Evolutionary conservation across 176 grass and related monocot species (phyloP), one percentile per base, ranked within the genome.

Genomic region (Phyllostachys edulis): DNA sequence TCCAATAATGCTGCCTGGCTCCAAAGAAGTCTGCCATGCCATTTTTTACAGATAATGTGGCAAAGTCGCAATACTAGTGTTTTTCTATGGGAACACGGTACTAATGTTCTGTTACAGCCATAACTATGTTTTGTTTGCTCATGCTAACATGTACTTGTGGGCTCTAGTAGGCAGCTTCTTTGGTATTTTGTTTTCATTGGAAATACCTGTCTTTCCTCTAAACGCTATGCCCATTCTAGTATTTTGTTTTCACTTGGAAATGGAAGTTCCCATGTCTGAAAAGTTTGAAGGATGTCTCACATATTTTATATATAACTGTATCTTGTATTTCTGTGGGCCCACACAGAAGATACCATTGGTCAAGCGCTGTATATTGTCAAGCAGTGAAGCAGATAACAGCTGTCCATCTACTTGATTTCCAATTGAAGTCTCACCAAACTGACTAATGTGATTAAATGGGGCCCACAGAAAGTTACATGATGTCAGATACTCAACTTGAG

Each of bases 381-480:
- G 77, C 36, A 75, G 26, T 82, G 88, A 79, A 70, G 36, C 55
- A 89, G 82, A 54, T 89, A 81, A 75, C 70, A 88, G 46, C 83
- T 82, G 65, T 69, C 87, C 75, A 92, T 90, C 90, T 61, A 88
- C 55, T 87, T 86, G 68, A 75, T 88, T 90, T 90, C 56, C 77
- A 63, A 72, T 85, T 85, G 88, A 91, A 83, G 80, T 82, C 79
- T 74, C 38, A 2, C 4, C 75, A 85, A 67, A 85, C 72, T 85
- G 70, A 92, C 79, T 79, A 86, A 86, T 83, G 79, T 77, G 49
- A 87, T 90, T 85, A 86, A 85, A 79, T 88, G 85, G 85, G 87
- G 50, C 88, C 88, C 88, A 90, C 79, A 82, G 27, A 83, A 79
- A 81, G 26, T 47, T 76, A 70, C 45, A 74, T 66, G 64, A 79